Conservation (phyloP, 495 filamentous ascomycete species). For the Daldinia childiae region DNA sequence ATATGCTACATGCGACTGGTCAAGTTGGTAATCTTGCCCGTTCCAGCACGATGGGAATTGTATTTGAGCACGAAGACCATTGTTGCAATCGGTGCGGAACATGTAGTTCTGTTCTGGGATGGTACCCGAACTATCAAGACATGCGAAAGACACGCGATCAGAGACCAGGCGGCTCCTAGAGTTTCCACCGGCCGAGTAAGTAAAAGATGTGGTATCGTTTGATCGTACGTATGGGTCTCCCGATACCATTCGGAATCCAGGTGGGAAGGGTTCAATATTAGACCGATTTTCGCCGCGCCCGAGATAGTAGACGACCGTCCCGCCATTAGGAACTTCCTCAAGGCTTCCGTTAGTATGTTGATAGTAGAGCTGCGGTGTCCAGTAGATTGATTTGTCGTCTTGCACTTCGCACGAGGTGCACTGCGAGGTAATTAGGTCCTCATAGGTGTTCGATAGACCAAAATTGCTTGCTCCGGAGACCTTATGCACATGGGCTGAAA, state of each 20-base stretch:
- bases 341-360: constrained; percentile 54
- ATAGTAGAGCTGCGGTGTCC: constrained; percentile 63
- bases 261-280: constrained; percentile 53
- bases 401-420: constrained; percentile 61
- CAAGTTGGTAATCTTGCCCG: constrained; percentile 61
- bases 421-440: constrained; percentile 48
- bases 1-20: constrained; percentile 66
- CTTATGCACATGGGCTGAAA: constrained; percentile 71
- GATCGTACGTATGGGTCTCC: constrained; percentile 50
- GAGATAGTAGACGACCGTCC: constrained; percentile 56
- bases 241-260: constrained; percentile 57
- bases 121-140: constrained; percentile 43
- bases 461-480: constrained; percentile 71
- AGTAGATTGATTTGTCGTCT: constrained; percentile 63
- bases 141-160: constrained; percentile 53
- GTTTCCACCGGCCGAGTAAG: constrained; percentile 35
- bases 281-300: constrained; percentile 51
- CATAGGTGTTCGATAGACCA: constrained; percentile 48
- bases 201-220: constrained; percentile 46
- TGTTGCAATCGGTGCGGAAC: constrained; percentile 57
- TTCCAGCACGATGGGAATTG: constrained; percentile 64
- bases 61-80: constrained; percentile 64
- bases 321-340: constrained; percentile 53
- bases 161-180: constrained; percentile 44
- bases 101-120: constrained; percentile 65